phyloP scores from a whole-genome alignment of 352 stramenopile species.

The Globisporangium uncinulatum region DNA sequence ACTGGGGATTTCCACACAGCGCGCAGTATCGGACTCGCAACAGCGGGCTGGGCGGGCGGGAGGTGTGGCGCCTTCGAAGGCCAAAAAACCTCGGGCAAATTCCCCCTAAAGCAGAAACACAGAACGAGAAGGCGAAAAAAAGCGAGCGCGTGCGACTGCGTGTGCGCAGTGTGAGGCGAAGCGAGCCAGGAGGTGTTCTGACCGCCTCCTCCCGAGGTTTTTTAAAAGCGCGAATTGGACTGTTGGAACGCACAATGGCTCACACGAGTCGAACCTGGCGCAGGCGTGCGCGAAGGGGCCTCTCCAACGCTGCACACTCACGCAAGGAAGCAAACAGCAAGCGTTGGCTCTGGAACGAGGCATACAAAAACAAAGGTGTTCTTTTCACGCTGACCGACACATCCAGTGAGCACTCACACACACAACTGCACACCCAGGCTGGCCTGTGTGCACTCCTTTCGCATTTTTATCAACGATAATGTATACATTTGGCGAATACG shows the following conservation, averaged over 20 bases:
- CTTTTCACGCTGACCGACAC: too few species aligned
- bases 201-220: background rate
- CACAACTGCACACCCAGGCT: too few species aligned
- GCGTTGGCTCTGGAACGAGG: too few species aligned
- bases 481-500: too few species aligned
- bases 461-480: too few species aligned
- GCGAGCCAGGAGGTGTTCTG: constrained; percentile 3
- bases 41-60: background rate
- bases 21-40: constrained; percentile 12
- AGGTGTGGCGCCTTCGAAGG: background rate
- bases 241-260: background rate
- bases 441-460: too few species aligned
- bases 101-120: constrained; percentile 12
- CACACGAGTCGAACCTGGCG: background rate
- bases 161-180: background rate
- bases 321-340: too few species aligned
- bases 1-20: constrained; percentile 35
- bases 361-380: too few species aligned
- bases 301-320: too few species aligned
- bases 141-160: background rate
- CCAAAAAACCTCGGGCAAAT: constrained; percentile 16
- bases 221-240: background rate
- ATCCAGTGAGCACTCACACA: too few species aligned
- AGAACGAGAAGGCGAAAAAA: constrained; percentile 1
- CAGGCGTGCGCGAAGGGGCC: background rate